A percentile compares a stretch with the other conserved stretches of the same genome.
phyloP scores from a whole-genome alignment of 208 protist species.

The Trypanosoma mega region DNA sequence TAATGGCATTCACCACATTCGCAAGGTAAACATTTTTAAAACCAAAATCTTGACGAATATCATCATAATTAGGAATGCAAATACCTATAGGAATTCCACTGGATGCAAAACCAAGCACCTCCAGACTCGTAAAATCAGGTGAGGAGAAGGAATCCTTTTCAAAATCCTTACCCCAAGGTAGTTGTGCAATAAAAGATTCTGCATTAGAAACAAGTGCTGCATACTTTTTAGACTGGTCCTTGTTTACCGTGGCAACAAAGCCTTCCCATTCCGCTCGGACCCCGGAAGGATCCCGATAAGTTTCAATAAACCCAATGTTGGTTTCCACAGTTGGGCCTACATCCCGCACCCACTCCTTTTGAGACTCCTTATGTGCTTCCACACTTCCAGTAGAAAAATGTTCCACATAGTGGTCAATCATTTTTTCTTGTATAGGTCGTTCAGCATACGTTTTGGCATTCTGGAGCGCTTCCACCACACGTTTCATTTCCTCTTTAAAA shows the following conservation, averaged over 20 bases:
- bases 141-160: conserved; percentile 88
- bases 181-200: conserved; percentile 60
- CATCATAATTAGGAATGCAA: conserved; percentile 93
- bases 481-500: conserved; percentile 53
- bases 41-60: conserved; percentile 82
- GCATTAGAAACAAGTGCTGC: conserved; percentile 59
- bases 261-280: conserved; percentile 92
- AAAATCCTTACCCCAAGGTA: conserved; percentile 86
- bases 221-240: conserved; percentile 80
- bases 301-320: conserved; percentile 95
- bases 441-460: conserved; percentile 56
- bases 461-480: conserved; percentile 55
- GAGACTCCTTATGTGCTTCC: conserved; percentile 84
- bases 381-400: conserved; percentile 81
- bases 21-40: conserved; percentile 95
- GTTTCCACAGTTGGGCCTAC: conserved; percentile 89
- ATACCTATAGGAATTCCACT: conserved; percentile 90
- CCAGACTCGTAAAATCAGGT: conserved; percentile 93
- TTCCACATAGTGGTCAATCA: conserved; percentile 89
- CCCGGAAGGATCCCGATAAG: conserved; percentile 90
- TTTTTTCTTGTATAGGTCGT: conserved; percentile 79
- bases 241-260: conserved; percentile 92
- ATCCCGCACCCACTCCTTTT: conserved; percentile 91
- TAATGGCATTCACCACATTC: conserved; percentile 80
- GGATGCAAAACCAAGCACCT: conserved; percentile 88